phyloP scores from a whole-genome alignment of 306 rosid genomes.

The Leucaena leucocephala region DNA sequence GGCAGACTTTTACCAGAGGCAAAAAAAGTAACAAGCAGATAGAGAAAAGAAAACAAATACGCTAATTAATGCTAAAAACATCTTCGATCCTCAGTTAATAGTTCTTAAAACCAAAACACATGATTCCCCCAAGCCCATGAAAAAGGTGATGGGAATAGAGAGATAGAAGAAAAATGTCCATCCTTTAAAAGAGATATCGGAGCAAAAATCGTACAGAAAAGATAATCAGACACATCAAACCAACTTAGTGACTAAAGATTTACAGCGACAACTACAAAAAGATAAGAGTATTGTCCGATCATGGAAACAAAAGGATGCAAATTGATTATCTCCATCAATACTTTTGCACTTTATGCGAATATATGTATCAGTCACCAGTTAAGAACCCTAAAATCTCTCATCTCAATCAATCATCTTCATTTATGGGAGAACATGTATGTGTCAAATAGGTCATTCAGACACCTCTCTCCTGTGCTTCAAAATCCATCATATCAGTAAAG shows the following conservation, averaged over 20 bases:
- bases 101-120: constrained; percentile 2
- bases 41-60: constrained; percentile 5
- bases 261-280: not conserved
- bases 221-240: constrained; percentile 7
- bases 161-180: not conserved
- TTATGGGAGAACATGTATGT: not conserved
- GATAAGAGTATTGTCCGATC: not conserved
- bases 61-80: constrained; percentile 1
- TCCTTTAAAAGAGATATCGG: not conserved
- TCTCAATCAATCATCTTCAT: not conserved
- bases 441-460: not conserved
- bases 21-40: not conserved
- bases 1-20: not conserved
- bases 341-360: not conserved
- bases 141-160: not conserved
- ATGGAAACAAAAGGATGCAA: not conserved
- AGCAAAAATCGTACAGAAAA: not conserved
- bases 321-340: not conserved
- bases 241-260: constrained; percentile 4
- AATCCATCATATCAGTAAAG: not conserved
- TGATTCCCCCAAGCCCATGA: not conserved
- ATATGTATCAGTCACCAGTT: not conserved
- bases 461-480: constrained; percentile 7
- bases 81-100: not conserved
- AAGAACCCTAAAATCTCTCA: constrained; percentile 11